Conservation (phyloP, 495 filamentous ascomycete genomes). For the Podospora conica region DNA sequence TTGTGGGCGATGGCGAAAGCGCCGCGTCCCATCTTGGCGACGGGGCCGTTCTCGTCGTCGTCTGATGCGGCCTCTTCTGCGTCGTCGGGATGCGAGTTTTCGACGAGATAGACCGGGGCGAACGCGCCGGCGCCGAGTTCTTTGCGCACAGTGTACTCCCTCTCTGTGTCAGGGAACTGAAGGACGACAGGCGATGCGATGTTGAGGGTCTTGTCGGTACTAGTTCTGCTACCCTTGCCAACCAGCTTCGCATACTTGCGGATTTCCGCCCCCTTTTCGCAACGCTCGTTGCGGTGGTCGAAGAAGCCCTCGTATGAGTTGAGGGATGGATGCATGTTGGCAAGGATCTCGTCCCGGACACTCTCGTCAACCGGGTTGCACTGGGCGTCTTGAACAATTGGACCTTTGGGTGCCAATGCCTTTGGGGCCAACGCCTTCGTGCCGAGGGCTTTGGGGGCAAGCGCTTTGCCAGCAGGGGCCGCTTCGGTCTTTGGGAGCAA, state of each 20-base stretch:
- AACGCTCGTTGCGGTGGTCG: conserved; percentile 53
- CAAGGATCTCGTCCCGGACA: conserved; percentile 67
- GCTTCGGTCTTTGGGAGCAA: conserved; percentile 36
- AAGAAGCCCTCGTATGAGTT: conserved; percentile 70
- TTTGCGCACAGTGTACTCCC: conserved; percentile 69
- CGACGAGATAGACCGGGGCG: conserved; percentile 86
- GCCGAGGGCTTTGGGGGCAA: conserved; percentile 8
- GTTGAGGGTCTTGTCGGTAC: conserved; percentile 54
- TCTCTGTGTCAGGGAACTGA: conserved; percentile 54
- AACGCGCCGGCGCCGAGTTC: conserved; percentile 91
- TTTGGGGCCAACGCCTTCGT: conserved; percentile 22
- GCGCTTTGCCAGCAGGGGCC: neutral
- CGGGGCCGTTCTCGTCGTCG: conserved; percentile 44
- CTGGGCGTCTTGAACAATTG: conserved; percentile 70
- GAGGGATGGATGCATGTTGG: conserved; percentile 62
- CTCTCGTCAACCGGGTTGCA: conserved; percentile 82
- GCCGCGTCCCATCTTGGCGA: conserved; percentile 44
- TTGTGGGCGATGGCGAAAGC: conserved; percentile 39
- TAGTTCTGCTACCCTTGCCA: conserved; percentile 53
- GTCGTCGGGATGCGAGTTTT: conserved; percentile 51
- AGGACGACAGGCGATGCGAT: conserved; percentile 42
- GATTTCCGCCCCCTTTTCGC: conserved; percentile 63
- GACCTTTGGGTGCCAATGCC: conserved; percentile 35
- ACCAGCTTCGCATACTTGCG: conserved; percentile 68
- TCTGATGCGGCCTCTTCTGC: conserved; percentile 26